Conservation (phyloP, 441 rosid genomes). For the Brassica hybrid region DNA sequence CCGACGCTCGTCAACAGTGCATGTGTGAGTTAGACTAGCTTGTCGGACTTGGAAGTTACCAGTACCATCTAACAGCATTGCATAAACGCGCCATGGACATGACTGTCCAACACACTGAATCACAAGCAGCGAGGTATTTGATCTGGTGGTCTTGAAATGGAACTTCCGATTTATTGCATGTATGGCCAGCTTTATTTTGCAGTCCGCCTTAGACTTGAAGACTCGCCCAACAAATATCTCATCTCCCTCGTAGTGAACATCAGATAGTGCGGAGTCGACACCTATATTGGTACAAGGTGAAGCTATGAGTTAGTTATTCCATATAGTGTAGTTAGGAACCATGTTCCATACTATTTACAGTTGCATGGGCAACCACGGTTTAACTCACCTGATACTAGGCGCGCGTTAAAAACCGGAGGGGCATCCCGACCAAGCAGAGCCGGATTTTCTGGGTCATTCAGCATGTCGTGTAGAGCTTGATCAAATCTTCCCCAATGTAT, state of each 20-base stretch:
- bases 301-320: background rate
- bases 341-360: background rate
- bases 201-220: background rate
- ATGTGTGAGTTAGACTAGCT: too few relatives aligned
- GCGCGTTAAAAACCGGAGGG: background rate
- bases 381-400: background rate
- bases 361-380: too few relatives aligned
- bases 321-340: too few relatives aligned
- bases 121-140: background rate
- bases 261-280: background rate
- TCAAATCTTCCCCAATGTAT: background rate
- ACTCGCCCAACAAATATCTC: background rate
- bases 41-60: background rate
- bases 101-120: background rate
- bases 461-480: background rate
- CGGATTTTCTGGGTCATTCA: background rate
- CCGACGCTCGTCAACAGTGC: too few relatives aligned
- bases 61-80: background rate
- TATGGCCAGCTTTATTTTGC: background rate
- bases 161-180: background rate
- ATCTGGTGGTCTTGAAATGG: background rate
- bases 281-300: background rate
- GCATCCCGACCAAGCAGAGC: background rate
- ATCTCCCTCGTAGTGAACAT: background rate
- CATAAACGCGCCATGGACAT: background rate